phyloP scores from a whole-genome alignment of 805 yeast genomes.

The Ogataea pilisensis region DNA sequence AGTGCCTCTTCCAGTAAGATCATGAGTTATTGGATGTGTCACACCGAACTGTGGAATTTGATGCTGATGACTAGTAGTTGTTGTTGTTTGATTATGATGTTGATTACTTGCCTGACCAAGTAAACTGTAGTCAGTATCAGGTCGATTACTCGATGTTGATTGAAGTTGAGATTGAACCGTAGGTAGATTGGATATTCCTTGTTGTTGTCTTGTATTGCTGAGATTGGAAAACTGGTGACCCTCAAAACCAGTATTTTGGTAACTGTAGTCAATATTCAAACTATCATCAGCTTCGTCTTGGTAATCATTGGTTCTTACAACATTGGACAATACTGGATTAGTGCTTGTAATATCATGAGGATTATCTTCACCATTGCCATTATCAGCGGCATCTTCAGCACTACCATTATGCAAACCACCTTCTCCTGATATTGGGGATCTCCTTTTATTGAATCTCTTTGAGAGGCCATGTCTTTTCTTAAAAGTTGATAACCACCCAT shows the following conservation, averaged over 20 bases:
- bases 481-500: conserved; percentile 61
- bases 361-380: background rate
- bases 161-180: background rate
- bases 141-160: background rate
- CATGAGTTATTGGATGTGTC: background rate
- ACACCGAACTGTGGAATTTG: background rate
- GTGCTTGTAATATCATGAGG: background rate
- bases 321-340: too few relatives aligned
- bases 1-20: background rate
- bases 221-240: conserved; percentile 10
- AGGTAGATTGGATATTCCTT: conserved; percentile 3
- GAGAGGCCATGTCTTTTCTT: conserved; percentile 47
- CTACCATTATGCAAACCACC: background rate
- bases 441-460: background rate
- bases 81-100: conserved; percentile 2
- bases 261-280: background rate
- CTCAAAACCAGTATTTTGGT: background rate
- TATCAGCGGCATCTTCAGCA: background rate
- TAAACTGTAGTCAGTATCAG: background rate
- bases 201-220: conserved; percentile 11
- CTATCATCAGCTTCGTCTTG: background rate
- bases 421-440: background rate
- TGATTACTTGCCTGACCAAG: background rate
- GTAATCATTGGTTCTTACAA: background rate
- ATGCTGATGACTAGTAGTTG: background rate